Conservation (phyloP, 2,329 filamentous ascomycete genomes). For the Venturia carpophila region DNA sequence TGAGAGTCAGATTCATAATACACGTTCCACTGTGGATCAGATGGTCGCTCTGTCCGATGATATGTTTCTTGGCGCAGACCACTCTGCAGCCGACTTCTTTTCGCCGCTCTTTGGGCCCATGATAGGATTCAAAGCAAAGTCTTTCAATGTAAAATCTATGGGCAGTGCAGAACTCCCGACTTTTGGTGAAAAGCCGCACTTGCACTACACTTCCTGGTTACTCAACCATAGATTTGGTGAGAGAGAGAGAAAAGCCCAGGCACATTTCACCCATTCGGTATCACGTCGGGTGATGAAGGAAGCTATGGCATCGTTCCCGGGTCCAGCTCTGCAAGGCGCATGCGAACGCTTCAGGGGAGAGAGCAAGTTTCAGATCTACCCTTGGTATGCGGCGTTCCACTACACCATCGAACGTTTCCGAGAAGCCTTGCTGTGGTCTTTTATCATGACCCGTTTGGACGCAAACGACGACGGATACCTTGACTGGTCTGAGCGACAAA, state of each 20-base stretch:
- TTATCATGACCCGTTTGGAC: constrained; percentile 36
- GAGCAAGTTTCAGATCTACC: constrained; percentile 37
- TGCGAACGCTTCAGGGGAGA: constrained; percentile 39
- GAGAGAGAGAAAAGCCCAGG: constrained; percentile 38
- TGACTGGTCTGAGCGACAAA: constrained; percentile 34
- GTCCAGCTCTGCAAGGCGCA: constrained; percentile 34
- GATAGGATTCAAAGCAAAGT: constrained; percentile 38
- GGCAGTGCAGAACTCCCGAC: constrained; percentile 21
- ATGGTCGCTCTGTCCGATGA: constrained; percentile 39
- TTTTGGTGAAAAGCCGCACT: constrained; percentile 40
- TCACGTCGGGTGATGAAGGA: constrained; percentile 35
- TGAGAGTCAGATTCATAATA: constrained; percentile 39
- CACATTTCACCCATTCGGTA: constrained; percentile 38
- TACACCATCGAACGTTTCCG: constrained; percentile 39
- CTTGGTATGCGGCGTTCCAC: constrained; percentile 38
- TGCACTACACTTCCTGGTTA: constrained; percentile 40
- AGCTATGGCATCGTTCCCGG: constrained; percentile 36
- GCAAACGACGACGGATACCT: constrained; percentile 34
- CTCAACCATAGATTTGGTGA: constrained; percentile 40
- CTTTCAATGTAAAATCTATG: constrained; percentile 29
- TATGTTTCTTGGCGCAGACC: constrained; percentile 37
- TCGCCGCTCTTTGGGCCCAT: constrained; percentile 38
- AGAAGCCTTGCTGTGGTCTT: constrained; percentile 39
- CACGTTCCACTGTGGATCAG: constrained; percentile 35
- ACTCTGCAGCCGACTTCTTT: constrained; percentile 38